Conservation (phyloP, 2,329 filamentous ascomycete species). For the Eurotiales sp. region DNA sequence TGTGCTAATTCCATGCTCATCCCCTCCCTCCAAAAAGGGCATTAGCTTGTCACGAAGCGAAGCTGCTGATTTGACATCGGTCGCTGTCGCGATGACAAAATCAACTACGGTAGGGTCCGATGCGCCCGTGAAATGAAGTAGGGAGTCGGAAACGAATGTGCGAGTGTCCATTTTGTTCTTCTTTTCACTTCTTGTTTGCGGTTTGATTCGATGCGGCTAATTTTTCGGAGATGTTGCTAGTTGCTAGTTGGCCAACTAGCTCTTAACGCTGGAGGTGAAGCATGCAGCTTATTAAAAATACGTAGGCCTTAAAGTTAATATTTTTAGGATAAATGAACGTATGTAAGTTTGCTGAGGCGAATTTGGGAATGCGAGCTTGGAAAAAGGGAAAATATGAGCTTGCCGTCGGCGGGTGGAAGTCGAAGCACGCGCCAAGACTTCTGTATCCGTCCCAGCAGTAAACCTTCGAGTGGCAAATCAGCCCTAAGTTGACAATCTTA, state of each 20-base stretch:
- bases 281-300: not conserved
- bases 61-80: conserved; percentile 45
- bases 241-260: not conserved
- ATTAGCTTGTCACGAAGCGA: conserved; percentile 50
- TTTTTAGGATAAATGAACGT: not conserved
- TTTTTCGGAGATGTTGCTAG: not conserved
- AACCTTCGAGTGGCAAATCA: not conserved
- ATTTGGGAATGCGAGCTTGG: not conserved
- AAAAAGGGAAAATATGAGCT: not conserved
- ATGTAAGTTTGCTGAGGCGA: not conserved
- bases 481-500: conserved; percentile 10
- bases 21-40: conserved; percentile 49
- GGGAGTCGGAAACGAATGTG: conserved; percentile 47
- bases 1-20: conserved; percentile 40
- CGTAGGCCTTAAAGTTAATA: not conserved
- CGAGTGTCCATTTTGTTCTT: conserved; percentile 34
- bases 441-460: not conserved
- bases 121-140: conserved; percentile 52
- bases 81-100: conserved; percentile 54
- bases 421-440: conserved; percentile 7
- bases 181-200: not conserved
- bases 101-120: conserved; percentile 55
- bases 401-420: not conserved
- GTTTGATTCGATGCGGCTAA: too few relatives aligned
- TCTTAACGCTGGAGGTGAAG: too few relatives aligned